These are phyloP conservation scores for Solanum sitiens DNA, from an alignment of 257 asterid species.

Conservation along the genomic window DNA sequence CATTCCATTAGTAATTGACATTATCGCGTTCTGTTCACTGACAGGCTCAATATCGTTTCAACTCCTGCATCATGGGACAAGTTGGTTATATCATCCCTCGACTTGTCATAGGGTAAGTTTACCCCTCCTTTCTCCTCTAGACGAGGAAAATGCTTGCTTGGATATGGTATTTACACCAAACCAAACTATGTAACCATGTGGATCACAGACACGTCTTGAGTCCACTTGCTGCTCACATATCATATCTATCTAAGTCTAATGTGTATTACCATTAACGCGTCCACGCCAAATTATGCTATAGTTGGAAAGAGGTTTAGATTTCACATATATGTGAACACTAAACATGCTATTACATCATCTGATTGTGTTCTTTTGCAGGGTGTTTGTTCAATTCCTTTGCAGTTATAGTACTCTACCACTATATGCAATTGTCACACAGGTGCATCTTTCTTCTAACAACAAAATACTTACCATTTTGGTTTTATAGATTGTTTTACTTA, in stretches of 20 bases:
- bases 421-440: slow-evolving; percentile 73
- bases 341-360: neutral
- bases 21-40: neutral
- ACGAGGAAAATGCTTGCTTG: neutral
- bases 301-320: neutral
- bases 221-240: neutral
- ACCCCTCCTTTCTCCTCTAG: neutral
- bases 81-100: slow-evolving; percentile 36
- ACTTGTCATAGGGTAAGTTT: slow-evolving; percentile 45
- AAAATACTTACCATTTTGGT: neutral
- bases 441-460: neutral
- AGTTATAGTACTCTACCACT: slow-evolving; percentile 81
- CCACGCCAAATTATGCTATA: neutral
- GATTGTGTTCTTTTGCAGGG: slow-evolving; percentile 20
- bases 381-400: slow-evolving; percentile 57
- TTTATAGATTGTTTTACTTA: neutral
- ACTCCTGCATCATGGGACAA: slow-evolving; percentile 73
- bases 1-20: neutral
- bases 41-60: slow-evolving; percentile 38
- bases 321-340: neutral
- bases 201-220: neutral
- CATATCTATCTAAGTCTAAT: neutral
- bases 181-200: neutral
- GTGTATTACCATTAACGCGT: neutral
- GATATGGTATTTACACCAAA: neutral